These are phyloP conservation scores for Candida anglica DNA, from an alignment of 805 yeast genomes.

Conservation along the genomic window DNA sequence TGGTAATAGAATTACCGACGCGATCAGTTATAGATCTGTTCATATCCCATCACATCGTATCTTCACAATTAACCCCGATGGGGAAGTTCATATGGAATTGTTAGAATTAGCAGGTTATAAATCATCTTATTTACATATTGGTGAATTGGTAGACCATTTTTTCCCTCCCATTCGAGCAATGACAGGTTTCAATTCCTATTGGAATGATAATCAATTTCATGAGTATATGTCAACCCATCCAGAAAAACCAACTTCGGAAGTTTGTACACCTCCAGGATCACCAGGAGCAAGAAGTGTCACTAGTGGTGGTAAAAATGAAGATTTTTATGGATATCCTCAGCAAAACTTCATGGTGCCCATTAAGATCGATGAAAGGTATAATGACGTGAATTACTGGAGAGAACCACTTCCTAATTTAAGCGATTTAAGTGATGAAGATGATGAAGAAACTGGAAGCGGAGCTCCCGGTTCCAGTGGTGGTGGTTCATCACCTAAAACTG, in stretches of 20 bases:
- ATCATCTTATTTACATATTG: conserved; percentile 82
- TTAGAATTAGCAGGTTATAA: conserved; percentile 90
- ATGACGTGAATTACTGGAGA: conserved; percentile 91
- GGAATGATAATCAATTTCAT: conserved; percentile 33
- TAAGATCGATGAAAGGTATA: conserved; percentile 57
- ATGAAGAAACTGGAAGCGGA: conserved; percentile 12
- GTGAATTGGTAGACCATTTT: conserved; percentile 93
- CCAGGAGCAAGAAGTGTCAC: conserved; percentile 9
- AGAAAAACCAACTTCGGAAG: conserved; percentile 3
- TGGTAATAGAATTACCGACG: conserved; percentile 95
- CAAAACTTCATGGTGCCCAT: conserved; percentile 27
- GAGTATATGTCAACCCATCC: conserved; percentile 23
- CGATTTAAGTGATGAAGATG: conserved; percentile 52
- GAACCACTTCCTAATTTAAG: conserved; percentile 67
- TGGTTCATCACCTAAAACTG: neutral
- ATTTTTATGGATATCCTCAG: conserved; percentile 13
- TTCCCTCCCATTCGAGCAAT: conserved; percentile 70
- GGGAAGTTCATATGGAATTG: conserved; percentile 96
- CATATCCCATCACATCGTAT: conserved; percentile 92
- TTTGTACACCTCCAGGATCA: conserved; percentile 13
- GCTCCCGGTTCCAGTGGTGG: no score
- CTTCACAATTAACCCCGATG: conserved; percentile 93
- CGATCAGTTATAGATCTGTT: conserved; percentile 88
- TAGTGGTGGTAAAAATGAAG: conserved; percentile 8
- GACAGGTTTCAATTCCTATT: conserved; percentile 24